Evolutionary conservation across 169 alveolate genomes (phyloP).

Genomic region (Theileria parva): DNA sequence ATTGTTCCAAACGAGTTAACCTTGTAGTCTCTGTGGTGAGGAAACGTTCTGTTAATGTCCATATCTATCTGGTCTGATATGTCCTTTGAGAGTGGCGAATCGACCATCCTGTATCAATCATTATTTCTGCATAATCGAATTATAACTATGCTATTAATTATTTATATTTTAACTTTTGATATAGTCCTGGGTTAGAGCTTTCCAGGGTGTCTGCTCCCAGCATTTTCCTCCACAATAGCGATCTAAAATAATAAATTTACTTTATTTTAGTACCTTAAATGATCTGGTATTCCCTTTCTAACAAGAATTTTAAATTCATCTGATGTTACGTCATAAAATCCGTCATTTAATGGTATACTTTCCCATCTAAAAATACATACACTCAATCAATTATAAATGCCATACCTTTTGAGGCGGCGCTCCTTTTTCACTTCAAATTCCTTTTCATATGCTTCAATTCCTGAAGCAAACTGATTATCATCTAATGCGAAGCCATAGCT

Average conservation of each 20-base stretch:
- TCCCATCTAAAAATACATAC: slow-evolving; percentile 46
- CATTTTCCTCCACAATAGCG: slow-evolving; percentile 52
- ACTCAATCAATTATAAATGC: not conserved
- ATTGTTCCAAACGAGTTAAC: slow-evolving; percentile 65
- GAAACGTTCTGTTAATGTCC: slow-evolving; percentile 83
- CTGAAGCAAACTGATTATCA: slow-evolving; percentile 49
- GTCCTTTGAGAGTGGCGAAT: slow-evolving; percentile 68
- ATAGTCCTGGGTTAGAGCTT: slow-evolving; percentile 35
- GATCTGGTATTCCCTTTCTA: slow-evolving; percentile 79
- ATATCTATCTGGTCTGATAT: slow-evolving; percentile 79
- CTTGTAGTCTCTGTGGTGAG: slow-evolving; percentile 74
- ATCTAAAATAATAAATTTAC: slow-evolving; percentile 5
- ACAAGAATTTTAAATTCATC: slow-evolving; percentile 62
- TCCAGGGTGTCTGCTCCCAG: slow-evolving; percentile 43
- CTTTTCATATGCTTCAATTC: slow-evolving; percentile 42
- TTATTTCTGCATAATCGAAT: not conserved
- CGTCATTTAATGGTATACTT: slow-evolving; percentile 3
- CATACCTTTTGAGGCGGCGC: slow-evolving; percentile 59
- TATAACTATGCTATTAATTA: not conserved
- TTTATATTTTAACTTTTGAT: slow-evolving; percentile 38
- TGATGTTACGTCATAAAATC: slow-evolving; percentile 14
- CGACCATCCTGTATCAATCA: slow-evolving; percentile 54
- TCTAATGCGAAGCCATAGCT: slow-evolving; percentile 48
- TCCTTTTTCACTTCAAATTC: slow-evolving; percentile 55
- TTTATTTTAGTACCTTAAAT: slow-evolving; percentile 55